Conservation (phyloP, 1,139 yeast species). For the Pichia sp. region DNA sequence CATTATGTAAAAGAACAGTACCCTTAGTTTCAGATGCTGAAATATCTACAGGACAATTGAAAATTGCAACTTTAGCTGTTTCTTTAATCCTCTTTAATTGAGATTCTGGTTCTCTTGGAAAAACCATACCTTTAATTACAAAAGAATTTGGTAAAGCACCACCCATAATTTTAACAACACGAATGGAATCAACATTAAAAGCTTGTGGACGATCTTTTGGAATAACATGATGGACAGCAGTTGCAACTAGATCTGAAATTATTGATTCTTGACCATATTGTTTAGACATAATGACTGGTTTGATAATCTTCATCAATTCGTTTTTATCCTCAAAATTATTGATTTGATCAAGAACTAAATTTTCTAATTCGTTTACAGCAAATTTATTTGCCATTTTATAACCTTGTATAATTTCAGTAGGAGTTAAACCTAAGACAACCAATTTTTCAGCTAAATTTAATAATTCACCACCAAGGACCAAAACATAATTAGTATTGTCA, state of each 20-base stretch:
- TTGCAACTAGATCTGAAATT: constrained; percentile 73
- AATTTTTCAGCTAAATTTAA: constrained; percentile 79
- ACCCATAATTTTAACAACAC: constrained; percentile 97
- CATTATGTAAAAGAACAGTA: constrained; percentile 90
- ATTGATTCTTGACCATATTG: constrained; percentile 85
- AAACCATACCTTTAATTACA: constrained; percentile 96
- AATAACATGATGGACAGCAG: constrained; percentile 74
- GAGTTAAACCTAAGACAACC: constrained; percentile 77
- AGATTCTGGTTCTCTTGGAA: constrained; percentile 96
- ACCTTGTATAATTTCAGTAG: constrained; percentile 87
- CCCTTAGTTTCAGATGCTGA: constrained; percentile 97
- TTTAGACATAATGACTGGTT: constrained; percentile 87
- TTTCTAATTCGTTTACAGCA: constrained; percentile 63
- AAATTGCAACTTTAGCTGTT: constrained; percentile 83
- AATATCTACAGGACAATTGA: constrained; percentile 89
- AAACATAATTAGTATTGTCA: constrained; percentile 66
- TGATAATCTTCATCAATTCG: constrained; percentile 67
- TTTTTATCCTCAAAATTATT: constrained; percentile 48
- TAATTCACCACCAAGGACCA: constrained; percentile 85
- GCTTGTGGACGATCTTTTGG: constrained; percentile 47
- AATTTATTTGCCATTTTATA: constrained; percentile 75
- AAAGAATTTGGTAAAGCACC: constrained; percentile 65
- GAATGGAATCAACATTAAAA: constrained; percentile 86
- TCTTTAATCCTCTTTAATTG: constrained; percentile 55
- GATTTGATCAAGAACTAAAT: constrained; percentile 57